phyloP scores from a whole-genome alignment of 345 rosid genomes.

The Euphorbia pulcherrima region DNA sequence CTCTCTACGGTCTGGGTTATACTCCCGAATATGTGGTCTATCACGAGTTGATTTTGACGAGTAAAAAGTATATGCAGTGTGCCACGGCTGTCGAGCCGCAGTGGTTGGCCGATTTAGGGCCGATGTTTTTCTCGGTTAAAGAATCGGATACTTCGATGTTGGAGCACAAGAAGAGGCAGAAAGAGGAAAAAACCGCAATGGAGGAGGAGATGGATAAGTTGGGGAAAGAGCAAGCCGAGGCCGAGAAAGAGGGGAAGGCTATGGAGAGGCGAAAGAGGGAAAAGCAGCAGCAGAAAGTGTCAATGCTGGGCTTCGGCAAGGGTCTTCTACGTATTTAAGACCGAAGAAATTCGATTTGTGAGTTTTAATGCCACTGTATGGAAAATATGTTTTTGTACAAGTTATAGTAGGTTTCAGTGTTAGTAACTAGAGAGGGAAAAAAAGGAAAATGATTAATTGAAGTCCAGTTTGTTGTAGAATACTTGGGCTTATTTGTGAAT shows the following conservation, averaged over 20 bases:
- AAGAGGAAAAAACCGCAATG: conserved; percentile 86
- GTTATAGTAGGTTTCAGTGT: no score
- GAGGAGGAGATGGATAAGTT: conserved; percentile 91
- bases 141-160: conserved; percentile 81
- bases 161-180: conserved; percentile 89
- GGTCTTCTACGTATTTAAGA: conserved; percentile 61
- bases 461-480: no score
- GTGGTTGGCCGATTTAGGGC: conserved; percentile 92
- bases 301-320: conserved; percentile 65
- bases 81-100: conserved; percentile 92
- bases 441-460: no score
- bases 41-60: conserved; percentile 80
- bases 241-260: conserved; percentile 45
- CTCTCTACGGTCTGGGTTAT: conserved; percentile 78
- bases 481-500: no score
- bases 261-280: conserved; percentile 56
- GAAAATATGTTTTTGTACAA: background rate
- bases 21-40: conserved; percentile 86
- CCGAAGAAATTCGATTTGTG: conserved; percentile 81
- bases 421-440: no score
- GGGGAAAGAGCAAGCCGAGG: conserved; percentile 71
- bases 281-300: conserved; percentile 69
- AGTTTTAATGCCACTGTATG: background rate
- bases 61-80: conserved; percentile 97
- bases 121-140: conserved; percentile 93